Base-by-base conservation (phyloP, 306 rosid species). In the Gynostemma pentaphyllum region DNA sequence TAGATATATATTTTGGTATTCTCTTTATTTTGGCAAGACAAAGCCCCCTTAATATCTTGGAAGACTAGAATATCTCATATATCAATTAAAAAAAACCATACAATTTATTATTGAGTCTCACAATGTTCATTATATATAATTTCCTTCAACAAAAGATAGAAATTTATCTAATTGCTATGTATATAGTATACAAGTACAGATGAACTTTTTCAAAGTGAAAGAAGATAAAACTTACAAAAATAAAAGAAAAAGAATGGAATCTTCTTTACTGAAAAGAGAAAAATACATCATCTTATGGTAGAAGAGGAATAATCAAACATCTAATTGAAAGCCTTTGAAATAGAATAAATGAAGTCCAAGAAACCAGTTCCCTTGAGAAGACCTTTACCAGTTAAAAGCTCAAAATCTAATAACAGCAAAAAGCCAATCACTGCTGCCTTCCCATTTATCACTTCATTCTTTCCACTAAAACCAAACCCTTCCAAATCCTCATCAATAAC, bases 381-480 rank as follows among this genome's bases (percentile, higher is more conserved):
- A 45, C 97, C 96, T 65, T 91, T 91, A 34, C 97, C 97, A 56
- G 97, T 91, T 73, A 91, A 79, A 50, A 91, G 95, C 75, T 91
- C 97, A 72, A 91, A 80, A 85, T 91, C 97, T 73, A 91, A 80
- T 78, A 87, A 75, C 70, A 91, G 21, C 9, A 91, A 83, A 86
- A 91, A 91, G 34, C 96, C 96, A 21, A 87, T 85, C 21, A 72
- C 75, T 16, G 96, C 97, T 42, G 97, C 96, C 68, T 78, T 91
- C 74, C 97, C 97, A 19, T 91, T 91, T 54, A 91, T 91, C 60
- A 85, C 67, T 64, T 91, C 97, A 18, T 91, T 91, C 80, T 71
- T 91, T 66, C 57, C 47, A 2, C 78, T 83, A 56, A 91, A 91
- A 42, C 97, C 97, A 11, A 91, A 91, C 45, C 85, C 97, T 45